These are phyloP conservation scores for Plenodomus tracheiphilus DNA, from an alignment of 2,329 filamentous ascomycete genomes.

Conservation along the genomic window DNA sequence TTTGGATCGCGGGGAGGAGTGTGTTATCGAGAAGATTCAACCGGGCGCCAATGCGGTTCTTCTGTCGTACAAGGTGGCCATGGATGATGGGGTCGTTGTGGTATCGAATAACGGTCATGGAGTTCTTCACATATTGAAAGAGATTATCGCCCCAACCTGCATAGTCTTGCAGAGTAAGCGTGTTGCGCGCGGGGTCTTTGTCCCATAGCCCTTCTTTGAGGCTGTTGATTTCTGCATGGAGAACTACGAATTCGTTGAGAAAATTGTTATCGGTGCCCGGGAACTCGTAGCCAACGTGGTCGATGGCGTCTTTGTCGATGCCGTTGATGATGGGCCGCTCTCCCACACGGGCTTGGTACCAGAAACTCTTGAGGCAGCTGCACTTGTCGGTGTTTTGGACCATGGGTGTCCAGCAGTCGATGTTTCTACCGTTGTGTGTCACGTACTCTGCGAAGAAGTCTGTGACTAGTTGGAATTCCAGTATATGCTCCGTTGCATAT, in stretches of 20 bases:
- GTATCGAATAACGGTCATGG: conserved; percentile 1
- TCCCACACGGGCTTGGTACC: neutral
- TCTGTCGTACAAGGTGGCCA: neutral
- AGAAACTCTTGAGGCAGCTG: conserved; percentile 3
- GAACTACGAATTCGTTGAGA: conserved; percentile 1
- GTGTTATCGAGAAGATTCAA: neutral
- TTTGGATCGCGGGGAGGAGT: neutral
- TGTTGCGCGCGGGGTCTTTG: neutral
- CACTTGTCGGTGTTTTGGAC: neutral
- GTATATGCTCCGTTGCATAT: conserved; percentile 3
- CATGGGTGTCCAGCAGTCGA: neutral
- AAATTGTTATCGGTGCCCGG: neutral
- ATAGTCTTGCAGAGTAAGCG: neutral
- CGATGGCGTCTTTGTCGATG: neutral
- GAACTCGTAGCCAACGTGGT: conserved; percentile 1
- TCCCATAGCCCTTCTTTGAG: conserved; percentile 3
- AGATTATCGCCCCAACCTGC: neutral
- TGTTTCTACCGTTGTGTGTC: neutral
- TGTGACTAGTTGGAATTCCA: conserved; percentile 4
- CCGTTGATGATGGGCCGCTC: neutral
- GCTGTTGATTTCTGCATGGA: conserved; percentile 1
- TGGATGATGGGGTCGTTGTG: conserved; percentile 1
- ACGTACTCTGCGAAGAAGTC: conserved; percentile 2
- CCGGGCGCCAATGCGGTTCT: neutral
- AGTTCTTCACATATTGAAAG: conserved; percentile 4